Percentiles rank a stretch among this genome's conserved stretches.
These are phyloP conservation scores for Stagonosporopsis vannaccii DNA, from an alignment of 2,329 filamentous ascomycete genomes.

Conservation along the genomic window DNA sequence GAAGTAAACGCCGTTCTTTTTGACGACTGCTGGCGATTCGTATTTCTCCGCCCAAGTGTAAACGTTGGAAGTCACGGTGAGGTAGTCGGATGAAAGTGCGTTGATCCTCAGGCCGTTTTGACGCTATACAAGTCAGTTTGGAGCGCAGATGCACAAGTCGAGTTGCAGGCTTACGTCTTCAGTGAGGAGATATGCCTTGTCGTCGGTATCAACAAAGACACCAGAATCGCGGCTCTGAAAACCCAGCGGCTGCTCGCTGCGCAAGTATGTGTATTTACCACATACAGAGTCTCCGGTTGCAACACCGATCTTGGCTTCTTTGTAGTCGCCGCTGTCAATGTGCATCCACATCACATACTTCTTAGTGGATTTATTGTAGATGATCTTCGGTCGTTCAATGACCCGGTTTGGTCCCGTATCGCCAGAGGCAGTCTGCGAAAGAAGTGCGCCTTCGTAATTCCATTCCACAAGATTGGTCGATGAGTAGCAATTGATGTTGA, in stretches of 20 bases:
- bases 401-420: slow-evolving; percentile 69
- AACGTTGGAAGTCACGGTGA: slow-evolving; percentile 57
- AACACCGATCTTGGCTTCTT: slow-evolving; percentile 70
- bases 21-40: slow-evolving; percentile 70
- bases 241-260: slow-evolving; percentile 56
- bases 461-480: slow-evolving; percentile 69
- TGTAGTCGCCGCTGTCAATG: slow-evolving; percentile 68
- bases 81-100: slow-evolving; percentile 64
- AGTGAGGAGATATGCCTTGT: slow-evolving; percentile 66
- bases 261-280: slow-evolving; percentile 64
- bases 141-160: too few species aligned
- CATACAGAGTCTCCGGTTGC: slow-evolving; percentile 67
- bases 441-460: slow-evolving; percentile 66
- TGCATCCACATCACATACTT: slow-evolving; percentile 76
- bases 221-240: slow-evolving; percentile 66
- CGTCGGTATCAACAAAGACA: slow-evolving; percentile 68
- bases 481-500: slow-evolving; percentile 73
- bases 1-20: slow-evolving; percentile 67
- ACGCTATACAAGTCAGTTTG: slow-evolving; percentile 50
- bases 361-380: slow-evolving; percentile 69
- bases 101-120: slow-evolving; percentile 66
- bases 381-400: slow-evolving; percentile 72
- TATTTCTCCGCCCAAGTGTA: slow-evolving; percentile 64
- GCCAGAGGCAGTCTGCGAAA: slow-evolving; percentile 60
- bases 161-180: slow-evolving; percentile 62